phyloP scores from a whole-genome alignment of 2,329 filamentous ascomycete species.

The Rhytidhysteron rufulum region DNA sequence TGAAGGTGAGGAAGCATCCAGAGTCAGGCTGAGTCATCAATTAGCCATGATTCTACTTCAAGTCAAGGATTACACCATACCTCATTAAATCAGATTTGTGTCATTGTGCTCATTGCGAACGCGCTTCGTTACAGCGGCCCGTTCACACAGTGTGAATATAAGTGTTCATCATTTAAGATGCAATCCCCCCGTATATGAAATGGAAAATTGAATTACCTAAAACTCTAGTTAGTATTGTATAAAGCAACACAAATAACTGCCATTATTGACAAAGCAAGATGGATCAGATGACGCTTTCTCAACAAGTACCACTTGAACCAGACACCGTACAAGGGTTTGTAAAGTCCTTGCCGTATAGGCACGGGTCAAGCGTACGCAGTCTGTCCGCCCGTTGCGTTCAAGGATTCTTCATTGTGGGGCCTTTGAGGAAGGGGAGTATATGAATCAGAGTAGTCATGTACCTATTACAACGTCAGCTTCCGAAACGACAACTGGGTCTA shows the following conservation, averaged over 20 bases:
- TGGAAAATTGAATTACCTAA: no score
- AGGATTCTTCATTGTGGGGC: conserved; percentile 63
- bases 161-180: conserved; percentile 58
- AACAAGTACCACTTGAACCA: conserved; percentile 56
- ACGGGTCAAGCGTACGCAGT: conserved; percentile 51
- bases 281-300: conserved; percentile 65
- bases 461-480: conserved; percentile 21
- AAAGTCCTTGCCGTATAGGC: conserved; percentile 55
- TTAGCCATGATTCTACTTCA: conserved; percentile 16
- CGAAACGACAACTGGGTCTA: no score
- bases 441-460: no score
- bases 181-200: no score
- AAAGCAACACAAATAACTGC: no score
- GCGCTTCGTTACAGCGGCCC: conserved; percentile 46
- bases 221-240: no score
- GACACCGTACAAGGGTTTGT: conserved; percentile 62
- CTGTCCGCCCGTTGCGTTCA: conserved; percentile 70
- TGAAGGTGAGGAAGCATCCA: conserved; percentile 24
- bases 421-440: no score
- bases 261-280: neutral
- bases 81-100: conserved; percentile 73
- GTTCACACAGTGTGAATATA: conserved; percentile 71
- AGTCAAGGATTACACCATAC: conserved; percentile 29
- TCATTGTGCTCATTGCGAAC: conserved; percentile 55
- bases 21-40: conserved; percentile 27